Conservation (phyloP, 164 flowering plant species). For the Vitis labrusca region DNA sequence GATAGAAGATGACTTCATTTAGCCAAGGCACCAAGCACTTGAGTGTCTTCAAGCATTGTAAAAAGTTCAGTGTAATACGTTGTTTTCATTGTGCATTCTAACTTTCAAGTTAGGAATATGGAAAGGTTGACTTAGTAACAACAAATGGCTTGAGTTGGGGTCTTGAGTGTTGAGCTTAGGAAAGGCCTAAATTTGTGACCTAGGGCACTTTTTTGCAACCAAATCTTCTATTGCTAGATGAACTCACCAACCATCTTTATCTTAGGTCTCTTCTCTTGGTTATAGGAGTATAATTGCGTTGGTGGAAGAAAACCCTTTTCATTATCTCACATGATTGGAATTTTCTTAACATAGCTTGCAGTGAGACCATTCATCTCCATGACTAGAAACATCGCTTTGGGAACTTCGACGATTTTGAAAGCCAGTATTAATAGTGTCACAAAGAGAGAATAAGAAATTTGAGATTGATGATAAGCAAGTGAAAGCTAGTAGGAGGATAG, state of each 20-base stretch:
- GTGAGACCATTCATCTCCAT: constrained; percentile 78
- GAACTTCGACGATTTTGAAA: constrained; percentile 75
- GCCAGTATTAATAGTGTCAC: constrained; percentile 74
- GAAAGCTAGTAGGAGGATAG: constrained; percentile 73
- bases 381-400: constrained; percentile 71
- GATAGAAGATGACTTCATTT: too few species aligned
- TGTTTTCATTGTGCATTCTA: too few species aligned
- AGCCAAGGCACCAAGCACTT: too few species aligned
- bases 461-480: constrained; percentile 69
- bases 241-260: constrained; percentile 91
- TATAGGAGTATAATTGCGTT: constrained; percentile 68
- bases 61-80: too few species aligned
- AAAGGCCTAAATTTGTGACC: constrained; percentile 7
- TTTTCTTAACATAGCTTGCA: constrained; percentile 75
- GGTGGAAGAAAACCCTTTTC: constrained; percentile 86
- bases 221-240: constrained; percentile 71
- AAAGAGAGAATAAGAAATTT: constrained; percentile 74
- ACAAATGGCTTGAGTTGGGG: too few species aligned
- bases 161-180: too few species aligned
- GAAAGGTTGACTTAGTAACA: too few species aligned
- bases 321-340: constrained; percentile 87
- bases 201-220: constrained; percentile 86
- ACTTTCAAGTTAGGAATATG: too few species aligned
- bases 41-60: too few species aligned
- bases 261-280: constrained; percentile 82